Base-by-base conservation (phyloP, 345 rosid species). In the Raphanus raphanistrum region DNA sequence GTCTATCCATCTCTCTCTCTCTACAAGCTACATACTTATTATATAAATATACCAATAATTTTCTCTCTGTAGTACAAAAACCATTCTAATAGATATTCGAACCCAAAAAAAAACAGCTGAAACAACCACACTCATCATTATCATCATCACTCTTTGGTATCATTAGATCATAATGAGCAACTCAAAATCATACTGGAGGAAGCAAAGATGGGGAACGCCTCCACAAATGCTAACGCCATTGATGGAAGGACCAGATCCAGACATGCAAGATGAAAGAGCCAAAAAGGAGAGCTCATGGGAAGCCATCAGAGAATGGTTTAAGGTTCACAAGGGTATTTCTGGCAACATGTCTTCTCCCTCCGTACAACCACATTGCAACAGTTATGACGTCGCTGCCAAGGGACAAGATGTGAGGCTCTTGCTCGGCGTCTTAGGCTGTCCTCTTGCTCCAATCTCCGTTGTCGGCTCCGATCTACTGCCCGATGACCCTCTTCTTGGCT, bases 171-270 rank as follows among this genome's bases (percentile, higher is more conserved):
- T 8, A 69, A 79, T 79, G 82, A 79, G 82, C 41, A 74, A 55
- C 71, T 79, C 82, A 54, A 79, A 74, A 55, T 74, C 82, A 69
- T 79, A 79, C 28, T 80, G 87, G 62, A 83, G 86, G 81, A 87
- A 86, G 78, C 91, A 89, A 31, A 81, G 89, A 77, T 84, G 92
- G 90, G 86, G 86, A 75, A 81, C 90, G 2, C 83, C 79, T 1
- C 83, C 83, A 65, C 94, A 89, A 79, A 81, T 93, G 21, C 76
- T 94, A 66, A 91, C 97, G 5, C 98, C 98, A 4, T 76, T 94
- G 16, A 83, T 92, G 92, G 98, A 94, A 88, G 97, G 97, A 12
- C 98, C 98, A 3, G 97, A 92, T 77, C 96, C 94, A 3, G 97
- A 90, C 13, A 86, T 88, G 92, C 94, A 87, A 82, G 96, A 84